phyloP scores from a whole-genome alignment of 2,329 filamentous ascomycete species.

The Torrubiella hemipterigena region DNA sequence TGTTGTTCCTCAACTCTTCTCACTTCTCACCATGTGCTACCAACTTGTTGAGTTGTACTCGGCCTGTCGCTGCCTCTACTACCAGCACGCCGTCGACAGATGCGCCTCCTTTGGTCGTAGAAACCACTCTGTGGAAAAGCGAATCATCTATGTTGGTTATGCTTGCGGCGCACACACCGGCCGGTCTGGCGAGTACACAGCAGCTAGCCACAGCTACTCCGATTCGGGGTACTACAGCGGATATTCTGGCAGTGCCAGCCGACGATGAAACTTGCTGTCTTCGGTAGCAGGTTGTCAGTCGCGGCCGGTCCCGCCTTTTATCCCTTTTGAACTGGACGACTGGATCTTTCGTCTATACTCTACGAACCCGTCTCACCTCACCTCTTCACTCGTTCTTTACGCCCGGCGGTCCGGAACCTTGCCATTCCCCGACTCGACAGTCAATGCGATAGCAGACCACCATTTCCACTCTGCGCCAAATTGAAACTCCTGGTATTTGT shows the following conservation, averaged over 20 bases:
- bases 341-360: conserved; percentile 40
- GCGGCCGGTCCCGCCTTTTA: conserved; percentile 27
- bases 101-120: conserved; percentile 64
- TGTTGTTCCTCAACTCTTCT: conserved; percentile 1
- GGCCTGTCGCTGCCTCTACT: conserved; percentile 79
- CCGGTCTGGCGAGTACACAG: conserved; percentile 25
- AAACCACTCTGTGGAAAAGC: conserved; percentile 60
- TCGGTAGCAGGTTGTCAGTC: conserved; percentile 32
- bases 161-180: conserved; percentile 49
- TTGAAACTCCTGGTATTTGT: no score
- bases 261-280: conserved; percentile 43
- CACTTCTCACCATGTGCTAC: conserved; percentile 58
- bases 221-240: conserved; percentile 43
- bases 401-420: no score
- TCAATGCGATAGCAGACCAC: no score
- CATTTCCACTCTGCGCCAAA: neutral
- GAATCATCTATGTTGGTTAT: conserved; percentile 73
- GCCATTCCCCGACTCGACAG: no score
- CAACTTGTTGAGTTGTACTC: conserved; percentile 78
- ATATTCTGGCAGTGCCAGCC: conserved; percentile 30
- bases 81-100: conserved; percentile 74
- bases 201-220: conserved; percentile 31
- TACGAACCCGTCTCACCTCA: conserved; percentile 33
- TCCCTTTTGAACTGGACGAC: conserved; percentile 28
- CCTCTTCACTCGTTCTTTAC: no score